A percentile compares a stretch with the other conserved stretches of the same genome.
phyloP scores from a whole-genome alignment of 768 basidiomycete species.

The Nidula microcarpa region DNA sequence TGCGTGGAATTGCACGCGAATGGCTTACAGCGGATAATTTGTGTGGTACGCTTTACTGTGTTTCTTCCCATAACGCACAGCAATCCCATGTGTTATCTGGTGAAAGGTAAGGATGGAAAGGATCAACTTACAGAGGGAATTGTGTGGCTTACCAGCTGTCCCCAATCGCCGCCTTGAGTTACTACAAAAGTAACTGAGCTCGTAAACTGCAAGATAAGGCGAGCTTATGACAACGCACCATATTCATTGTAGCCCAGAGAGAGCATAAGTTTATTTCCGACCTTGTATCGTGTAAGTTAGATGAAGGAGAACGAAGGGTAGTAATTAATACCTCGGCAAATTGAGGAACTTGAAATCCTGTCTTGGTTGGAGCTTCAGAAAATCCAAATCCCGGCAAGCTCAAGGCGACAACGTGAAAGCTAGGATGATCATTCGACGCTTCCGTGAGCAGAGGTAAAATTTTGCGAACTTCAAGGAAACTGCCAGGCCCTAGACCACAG shows the following conservation, averaged over 20 bases:
- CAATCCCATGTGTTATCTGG: neutral
- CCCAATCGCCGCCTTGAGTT: conserved; percentile 22
- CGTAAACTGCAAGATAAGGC: neutral
- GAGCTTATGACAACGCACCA: conserved; percentile 19
- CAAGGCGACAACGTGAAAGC: conserved; percentile 59
- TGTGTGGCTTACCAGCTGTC: conserved; percentile 5
- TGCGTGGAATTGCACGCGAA: neutral
- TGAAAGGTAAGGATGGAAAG: neutral
- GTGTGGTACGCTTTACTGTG: neutral
- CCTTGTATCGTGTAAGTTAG: conserved; percentile 15
- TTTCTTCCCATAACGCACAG: neutral
- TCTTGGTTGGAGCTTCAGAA: conserved; percentile 51
- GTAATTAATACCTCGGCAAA: conserved; percentile 37
- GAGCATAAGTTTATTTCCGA: conserved; percentile 46
- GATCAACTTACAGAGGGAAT: neutral
- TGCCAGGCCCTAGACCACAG: conserved; percentile 50
- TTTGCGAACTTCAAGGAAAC: conserved; percentile 55
- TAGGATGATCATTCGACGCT: conserved; percentile 39
- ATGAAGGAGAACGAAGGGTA: conserved; percentile 9
- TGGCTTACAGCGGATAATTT: neutral
- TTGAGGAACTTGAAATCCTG: conserved; percentile 45
- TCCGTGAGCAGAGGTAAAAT: conserved; percentile 50
- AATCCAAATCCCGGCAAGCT: conserved; percentile 63
- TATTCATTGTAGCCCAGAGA: conserved; percentile 45
- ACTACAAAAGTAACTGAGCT: conserved; percentile 20